These are phyloP conservation scores for Pythium insidiosum DNA, from an alignment of 352 stramenopile species.

Conservation along the genomic window DNA sequence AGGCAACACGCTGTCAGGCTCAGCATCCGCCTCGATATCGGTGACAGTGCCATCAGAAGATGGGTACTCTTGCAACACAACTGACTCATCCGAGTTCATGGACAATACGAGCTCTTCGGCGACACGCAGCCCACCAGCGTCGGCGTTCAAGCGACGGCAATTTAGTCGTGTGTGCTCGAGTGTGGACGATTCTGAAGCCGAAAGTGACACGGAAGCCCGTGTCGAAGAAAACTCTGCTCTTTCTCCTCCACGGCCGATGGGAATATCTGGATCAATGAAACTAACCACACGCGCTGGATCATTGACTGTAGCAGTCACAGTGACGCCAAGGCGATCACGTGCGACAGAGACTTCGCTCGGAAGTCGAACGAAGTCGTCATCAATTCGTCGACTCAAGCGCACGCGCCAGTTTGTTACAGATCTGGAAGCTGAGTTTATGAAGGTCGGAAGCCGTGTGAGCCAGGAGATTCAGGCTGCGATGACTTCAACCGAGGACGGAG, in stretches of 20 bases:
- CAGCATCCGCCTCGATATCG: too few species aligned
- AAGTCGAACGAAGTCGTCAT: not conserved
- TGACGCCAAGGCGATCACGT: not conserved
- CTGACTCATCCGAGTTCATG: too few species aligned
- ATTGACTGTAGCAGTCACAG: conserved; percentile 1
- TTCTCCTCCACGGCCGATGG: not conserved
- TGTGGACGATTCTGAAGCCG: conserved; percentile 36
- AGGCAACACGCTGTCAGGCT: too few species aligned
- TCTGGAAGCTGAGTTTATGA: conserved; percentile 14
- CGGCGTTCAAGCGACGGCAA: conserved; percentile 15
- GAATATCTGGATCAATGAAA: not conserved
- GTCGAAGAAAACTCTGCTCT: conserved; percentile 2
- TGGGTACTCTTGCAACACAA: too few species aligned
- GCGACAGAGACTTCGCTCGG: not conserved
- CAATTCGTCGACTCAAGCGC: conserved; percentile 7
- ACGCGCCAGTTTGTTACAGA: conserved; percentile 8
- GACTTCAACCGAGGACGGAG: conserved; percentile 7
- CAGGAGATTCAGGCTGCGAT: conserved; percentile 2
- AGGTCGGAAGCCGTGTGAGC: conserved; percentile 10
- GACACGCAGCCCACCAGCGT: conserved; percentile 13
- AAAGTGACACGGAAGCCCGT: conserved; percentile 2
- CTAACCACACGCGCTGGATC: too few species aligned
- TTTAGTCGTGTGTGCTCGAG: conserved; percentile 33
- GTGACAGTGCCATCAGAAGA: too few species aligned
- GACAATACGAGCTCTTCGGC: too few species aligned